Base-by-base conservation (phyloP, 2,329 filamentous ascomycete genomes). In the Neofusicoccum sp. region DNA sequence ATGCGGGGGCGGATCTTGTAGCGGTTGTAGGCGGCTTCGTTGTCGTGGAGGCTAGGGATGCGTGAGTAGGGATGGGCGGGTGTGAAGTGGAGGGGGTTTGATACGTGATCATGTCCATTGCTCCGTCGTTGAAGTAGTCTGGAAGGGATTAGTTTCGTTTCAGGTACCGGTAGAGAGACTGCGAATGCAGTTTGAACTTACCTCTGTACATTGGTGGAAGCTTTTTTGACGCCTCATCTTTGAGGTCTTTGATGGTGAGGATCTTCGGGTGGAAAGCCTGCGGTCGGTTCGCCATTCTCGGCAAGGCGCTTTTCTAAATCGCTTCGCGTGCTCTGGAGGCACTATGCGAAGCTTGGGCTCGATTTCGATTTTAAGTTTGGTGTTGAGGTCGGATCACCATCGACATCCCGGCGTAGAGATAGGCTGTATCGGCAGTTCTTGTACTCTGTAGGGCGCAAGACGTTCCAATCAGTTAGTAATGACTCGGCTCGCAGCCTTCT, bases 51-150 rank as follows among this genome's bases (percentile, higher is more conserved):
- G n/a, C 53, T 57, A 12, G 68, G 34, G 69, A 26, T 12, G 36
- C 66, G 77, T n/a, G 75, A 30, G 31, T 49, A 16, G 31, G 16
- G 31, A 16, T 12, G 45, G 26, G 26, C 24, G n/a, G 24, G 45
- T n/a, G 26, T 12, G 40, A 4, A 9, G n/a, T 4, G 14, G 12
- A 6, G 26, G 26, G 45, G 2, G 4, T 30, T 28, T n/a, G 12
- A n/a, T 31, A 59, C 47, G 82, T 84, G 58, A 80, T 71, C 24
- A 82, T 71, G 63, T 83, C 81, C 72, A 83, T 84, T 3, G 82
- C 80, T 6, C 83, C 83, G 62, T 80, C 82, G 67, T 85, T 84
- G 69, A 81, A 85, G 71, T 84, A 85, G 51, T 84, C 82, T 78
- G n/a, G 26, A 48, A 6, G 3, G n/a, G 16, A 40, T 12, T 11